A percentile compares a stretch with the other conserved stretches of the same genome.
Conservation (phyloP, 371 early-diverging fungal genomes). For the Blastocladiella emersonii region DNA sequence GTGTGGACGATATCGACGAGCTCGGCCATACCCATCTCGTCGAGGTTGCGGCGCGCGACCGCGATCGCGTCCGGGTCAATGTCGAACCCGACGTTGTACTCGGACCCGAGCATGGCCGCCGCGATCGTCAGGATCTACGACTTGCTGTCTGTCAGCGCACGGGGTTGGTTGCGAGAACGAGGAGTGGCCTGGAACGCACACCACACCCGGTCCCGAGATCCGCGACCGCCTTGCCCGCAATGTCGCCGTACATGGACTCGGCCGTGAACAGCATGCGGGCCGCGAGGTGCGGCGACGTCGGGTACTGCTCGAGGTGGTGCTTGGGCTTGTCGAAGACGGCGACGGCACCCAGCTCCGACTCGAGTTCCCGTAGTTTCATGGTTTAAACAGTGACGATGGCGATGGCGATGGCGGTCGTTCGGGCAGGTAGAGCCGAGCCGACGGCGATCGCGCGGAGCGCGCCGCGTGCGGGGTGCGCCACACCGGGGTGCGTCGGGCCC, state of each 20-base stretch:
- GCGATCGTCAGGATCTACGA: not conserved
- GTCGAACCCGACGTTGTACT: slow-evolving; percentile 56
- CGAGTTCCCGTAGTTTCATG: slow-evolving; percentile 66
- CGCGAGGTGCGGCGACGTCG: slow-evolving; percentile 70
- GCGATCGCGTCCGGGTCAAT: slow-evolving; percentile 67
- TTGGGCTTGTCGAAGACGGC: slow-evolving; percentile 61
- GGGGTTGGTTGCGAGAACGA: slow-evolving; percentile 44
- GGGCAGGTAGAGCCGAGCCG: too few species aligned
- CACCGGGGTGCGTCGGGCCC: too few species aligned
- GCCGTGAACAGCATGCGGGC: slow-evolving; percentile 71
- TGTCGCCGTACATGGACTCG: slow-evolving; percentile 56
- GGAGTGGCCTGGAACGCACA: slow-evolving; percentile 46
- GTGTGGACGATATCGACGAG: slow-evolving; percentile 9
- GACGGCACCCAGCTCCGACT: slow-evolving; percentile 54
- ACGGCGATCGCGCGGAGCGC: too few species aligned
- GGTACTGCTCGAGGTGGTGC: slow-evolving; percentile 70
- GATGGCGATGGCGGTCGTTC: slow-evolving; percentile 10
- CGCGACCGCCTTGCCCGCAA: slow-evolving; percentile 52
- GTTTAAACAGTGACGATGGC: too few species aligned
- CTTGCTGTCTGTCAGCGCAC: not conserved
- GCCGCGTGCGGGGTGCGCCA: too few species aligned
- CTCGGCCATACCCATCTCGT: slow-evolving; percentile 43
- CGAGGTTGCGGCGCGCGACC: slow-evolving; percentile 52
- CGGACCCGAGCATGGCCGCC: slow-evolving; percentile 5
- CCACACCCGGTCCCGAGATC: slow-evolving; percentile 81